Evolutionary conservation across 148 eudicot genomes (phyloP), one percentile per base, ranked within the genome.

Genomic region (Beta vulgaris): DNA sequence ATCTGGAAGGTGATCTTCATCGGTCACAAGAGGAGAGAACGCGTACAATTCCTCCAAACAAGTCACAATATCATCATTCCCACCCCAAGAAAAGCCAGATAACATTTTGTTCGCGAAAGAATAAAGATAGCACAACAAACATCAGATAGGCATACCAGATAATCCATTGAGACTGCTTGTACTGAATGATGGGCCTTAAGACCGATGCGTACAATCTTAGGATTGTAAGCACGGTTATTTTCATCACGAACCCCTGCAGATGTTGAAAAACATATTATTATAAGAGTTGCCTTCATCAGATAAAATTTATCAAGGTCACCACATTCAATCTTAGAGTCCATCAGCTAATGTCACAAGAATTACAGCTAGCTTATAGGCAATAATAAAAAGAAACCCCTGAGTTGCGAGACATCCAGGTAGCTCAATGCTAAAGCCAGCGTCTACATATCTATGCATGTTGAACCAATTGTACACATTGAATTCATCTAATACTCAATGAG

Each of bases 191-290:
- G 98, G 51, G 97, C 80, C 78, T 90, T 95, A 46, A 95, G 90
- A 81, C 98, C 98, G 71, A 92, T 87, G 34, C 97, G 96, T 53
- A 95, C 98, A 84, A 95, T 95, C 84, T 92, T 95, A 54, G 98
- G 98, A 84, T 80, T 85, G 82, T 95, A 95, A 19, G 90, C 85
- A 69, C 87, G 93, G 73, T 88, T 87, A 86, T 89, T 92, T 85
- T 95, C 98, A 87, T 95, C 98, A 76, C 88, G 98, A 55, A 95
- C 87, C 79, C 98, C 98, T 95, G 89, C 60, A 74, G 68, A 88
- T 64, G 71, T 72, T 60, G 71, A 71, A 37, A 51, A 40, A 49
- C 19, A 34, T 71, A 14, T 31, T 3, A 39, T 66, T 29, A 66
- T 25, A 65, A 8, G 29, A 54, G 71, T 66, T 76, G n/a, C 14